Conservation (phyloP, 345 rosid species). For the Clausena lansium region DNA sequence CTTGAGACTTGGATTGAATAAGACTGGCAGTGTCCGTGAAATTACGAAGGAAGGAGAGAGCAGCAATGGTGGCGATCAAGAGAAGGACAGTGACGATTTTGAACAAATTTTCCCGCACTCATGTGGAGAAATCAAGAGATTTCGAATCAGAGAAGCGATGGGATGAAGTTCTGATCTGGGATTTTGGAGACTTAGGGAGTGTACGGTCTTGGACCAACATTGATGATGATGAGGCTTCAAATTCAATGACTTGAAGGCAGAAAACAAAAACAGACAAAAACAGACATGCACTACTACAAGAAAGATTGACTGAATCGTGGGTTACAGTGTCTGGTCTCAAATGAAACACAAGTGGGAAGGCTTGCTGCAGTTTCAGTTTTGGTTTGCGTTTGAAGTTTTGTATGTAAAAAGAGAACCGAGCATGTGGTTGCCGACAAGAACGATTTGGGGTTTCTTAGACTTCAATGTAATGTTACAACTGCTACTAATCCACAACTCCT, state of each 20-base stretch:
- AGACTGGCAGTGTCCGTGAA: conserved; percentile 65
- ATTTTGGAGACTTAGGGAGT: conserved; percentile 44
- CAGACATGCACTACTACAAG: neutral
- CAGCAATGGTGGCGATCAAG: conserved; percentile 56
- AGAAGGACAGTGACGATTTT: conserved; percentile 43
- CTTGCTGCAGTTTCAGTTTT: neutral
- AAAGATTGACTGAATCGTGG: neutral
- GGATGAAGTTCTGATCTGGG: conserved; percentile 44
- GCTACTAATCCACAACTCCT: neutral
- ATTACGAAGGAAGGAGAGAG: conserved; percentile 67
- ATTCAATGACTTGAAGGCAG: conserved; percentile 8
- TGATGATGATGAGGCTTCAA: neutral
- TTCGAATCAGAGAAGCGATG: conserved; percentile 64
- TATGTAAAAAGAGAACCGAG: neutral
- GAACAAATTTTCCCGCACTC: conserved; percentile 63
- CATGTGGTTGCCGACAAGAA: conserved; percentile 31
- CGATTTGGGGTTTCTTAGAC: conserved; percentile 24
- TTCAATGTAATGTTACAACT: conserved; percentile 22
- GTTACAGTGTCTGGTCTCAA: neutral
- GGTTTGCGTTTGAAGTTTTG: neutral
- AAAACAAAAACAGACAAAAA: neutral
- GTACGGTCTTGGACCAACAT: conserved; percentile 92
- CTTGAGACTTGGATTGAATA: conserved; percentile 58
- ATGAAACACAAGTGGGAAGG: neutral
- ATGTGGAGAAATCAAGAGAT: conserved; percentile 78